Conservation (phyloP, 148 eudicot genomes). For the Vaccinium macrocarpon region DNA sequence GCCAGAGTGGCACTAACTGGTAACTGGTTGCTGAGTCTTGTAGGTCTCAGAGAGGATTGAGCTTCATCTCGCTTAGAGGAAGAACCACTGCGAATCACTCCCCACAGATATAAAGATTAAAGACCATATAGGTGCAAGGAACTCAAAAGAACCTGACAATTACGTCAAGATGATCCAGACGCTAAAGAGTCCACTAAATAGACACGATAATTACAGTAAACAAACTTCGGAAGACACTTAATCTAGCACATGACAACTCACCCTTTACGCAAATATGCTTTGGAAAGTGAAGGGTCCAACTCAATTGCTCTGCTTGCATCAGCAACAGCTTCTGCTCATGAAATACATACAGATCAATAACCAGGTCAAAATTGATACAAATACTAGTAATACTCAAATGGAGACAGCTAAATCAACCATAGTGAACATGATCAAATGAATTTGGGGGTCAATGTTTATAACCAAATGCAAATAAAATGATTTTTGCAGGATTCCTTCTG, state of each 20-base stretch:
- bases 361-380: not conserved
- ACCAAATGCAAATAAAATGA: not conserved
- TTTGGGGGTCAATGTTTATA: not conserved
- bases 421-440: not conserved
- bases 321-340: conserved; percentile 80
- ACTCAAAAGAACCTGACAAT: conserved; percentile 1
- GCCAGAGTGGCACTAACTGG: too few species aligned
- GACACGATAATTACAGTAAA: not conserved
- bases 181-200: not conserved
- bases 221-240: not conserved
- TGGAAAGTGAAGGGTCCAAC: conserved; percentile 65
- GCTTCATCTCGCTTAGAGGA: too few species aligned
- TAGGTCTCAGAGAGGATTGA: too few species aligned
- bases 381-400: not conserved
- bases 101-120: not conserved
- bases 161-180: not conserved
- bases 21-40: too few species aligned
- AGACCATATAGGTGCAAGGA: not conserved
- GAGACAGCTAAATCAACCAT: conserved; percentile 1
- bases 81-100: too few species aligned
- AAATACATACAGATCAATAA: conserved; percentile 4
- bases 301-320: conserved; percentile 89
- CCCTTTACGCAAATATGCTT: conserved; percentile 92
- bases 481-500: not conserved
- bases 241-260: conserved; percentile 26